Evolutionary conservation across 1,139 yeast genomes (phyloP).

Genomic region (Diutina siamensis): DNA sequence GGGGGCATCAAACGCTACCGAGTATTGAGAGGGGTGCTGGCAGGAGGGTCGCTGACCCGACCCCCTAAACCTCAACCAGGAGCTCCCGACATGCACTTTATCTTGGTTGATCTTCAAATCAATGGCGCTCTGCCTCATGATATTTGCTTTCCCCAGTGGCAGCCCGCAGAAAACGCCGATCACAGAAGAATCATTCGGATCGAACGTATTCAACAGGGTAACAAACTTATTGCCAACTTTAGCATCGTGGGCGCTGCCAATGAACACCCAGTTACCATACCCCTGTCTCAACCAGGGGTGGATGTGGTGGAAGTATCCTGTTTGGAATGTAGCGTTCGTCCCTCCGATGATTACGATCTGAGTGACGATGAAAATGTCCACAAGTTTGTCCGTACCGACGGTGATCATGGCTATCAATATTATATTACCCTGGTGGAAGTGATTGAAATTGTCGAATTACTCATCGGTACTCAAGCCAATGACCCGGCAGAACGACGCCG

Average conservation of each 20-base stretch:
- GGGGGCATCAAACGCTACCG: conserved; percentile 19
- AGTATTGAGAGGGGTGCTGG: conserved; percentile 44
- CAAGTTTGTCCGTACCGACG: conserved; percentile 7
- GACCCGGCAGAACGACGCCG: conserved; percentile 37
- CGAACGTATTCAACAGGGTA: conserved; percentile 40
- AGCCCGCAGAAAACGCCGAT: conserved; percentile 31
- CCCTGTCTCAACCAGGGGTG: conserved; percentile 25
- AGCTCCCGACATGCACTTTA: conserved; percentile 19
- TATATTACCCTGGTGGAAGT: conserved; percentile 60
- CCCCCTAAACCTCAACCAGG: conserved; percentile 38
- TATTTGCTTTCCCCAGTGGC: conserved; percentile 42
- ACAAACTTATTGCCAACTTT: conserved; percentile 35
- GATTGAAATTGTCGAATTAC: conserved; percentile 48
- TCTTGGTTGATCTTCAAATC: conserved; percentile 36
- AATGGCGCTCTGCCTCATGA: conserved; percentile 34
- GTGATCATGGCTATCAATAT: conserved; percentile 18
- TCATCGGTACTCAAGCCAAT: conserved; percentile 39
- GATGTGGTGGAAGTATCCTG: conserved; percentile 52
- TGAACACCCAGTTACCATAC: conserved; percentile 29
- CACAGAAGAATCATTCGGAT: conserved; percentile 46
- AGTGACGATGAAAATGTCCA: conserved; percentile 7
- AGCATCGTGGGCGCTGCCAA: conserved; percentile 41
- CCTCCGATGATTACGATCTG: conserved; percentile 22
- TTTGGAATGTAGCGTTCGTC: conserved; percentile 15
- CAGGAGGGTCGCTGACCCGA: conserved; percentile 45